Evolutionary conservation across 2,329 filamentous ascomycete genomes (phyloP).

Genomic region (Cordyceps militaris): DNA sequence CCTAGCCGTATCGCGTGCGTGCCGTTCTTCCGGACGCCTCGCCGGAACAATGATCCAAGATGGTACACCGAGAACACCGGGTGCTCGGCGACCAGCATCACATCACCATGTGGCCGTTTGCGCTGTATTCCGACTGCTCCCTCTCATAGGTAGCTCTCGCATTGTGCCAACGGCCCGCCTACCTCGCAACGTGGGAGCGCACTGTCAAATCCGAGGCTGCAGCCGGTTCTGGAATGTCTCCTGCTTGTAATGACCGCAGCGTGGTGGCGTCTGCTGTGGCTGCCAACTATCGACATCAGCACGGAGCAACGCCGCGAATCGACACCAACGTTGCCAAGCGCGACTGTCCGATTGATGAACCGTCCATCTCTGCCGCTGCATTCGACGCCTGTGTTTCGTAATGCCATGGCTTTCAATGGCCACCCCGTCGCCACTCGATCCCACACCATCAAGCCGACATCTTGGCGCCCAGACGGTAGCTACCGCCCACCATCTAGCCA

Average conservation of each 20-base stretch:
- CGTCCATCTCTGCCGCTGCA: background rate
- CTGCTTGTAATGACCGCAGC: too few relatives aligned
- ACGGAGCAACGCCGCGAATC: too few relatives aligned
- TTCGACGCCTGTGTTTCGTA: background rate
- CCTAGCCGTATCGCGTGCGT: background rate
- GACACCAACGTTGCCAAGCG: background rate
- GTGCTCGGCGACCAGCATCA: too few relatives aligned
- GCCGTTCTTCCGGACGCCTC: conserved; percentile 8
- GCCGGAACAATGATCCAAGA: background rate
- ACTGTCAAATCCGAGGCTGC: too few relatives aligned
- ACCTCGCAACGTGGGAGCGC: too few relatives aligned
- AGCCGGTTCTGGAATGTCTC: too few relatives aligned
- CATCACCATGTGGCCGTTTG: too few relatives aligned
- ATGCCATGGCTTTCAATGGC: background rate
- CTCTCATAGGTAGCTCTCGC: too few relatives aligned
- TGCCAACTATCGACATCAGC: too few relatives aligned
- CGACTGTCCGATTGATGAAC: background rate
- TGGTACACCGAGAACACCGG: conserved; percentile 2
- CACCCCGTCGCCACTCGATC: background rate
- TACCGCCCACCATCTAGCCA: background rate
- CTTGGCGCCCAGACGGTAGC: conserved; percentile 6
- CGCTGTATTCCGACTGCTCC: too few relatives aligned
- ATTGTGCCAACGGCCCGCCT: too few relatives aligned
- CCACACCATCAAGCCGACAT: background rate
- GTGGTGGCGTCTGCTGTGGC: too few relatives aligned